Evolutionary conservation across 306 rosid genomes (phyloP), one percentile per base, ranked within the genome.

Genomic region (Cicer bijugum): DNA sequence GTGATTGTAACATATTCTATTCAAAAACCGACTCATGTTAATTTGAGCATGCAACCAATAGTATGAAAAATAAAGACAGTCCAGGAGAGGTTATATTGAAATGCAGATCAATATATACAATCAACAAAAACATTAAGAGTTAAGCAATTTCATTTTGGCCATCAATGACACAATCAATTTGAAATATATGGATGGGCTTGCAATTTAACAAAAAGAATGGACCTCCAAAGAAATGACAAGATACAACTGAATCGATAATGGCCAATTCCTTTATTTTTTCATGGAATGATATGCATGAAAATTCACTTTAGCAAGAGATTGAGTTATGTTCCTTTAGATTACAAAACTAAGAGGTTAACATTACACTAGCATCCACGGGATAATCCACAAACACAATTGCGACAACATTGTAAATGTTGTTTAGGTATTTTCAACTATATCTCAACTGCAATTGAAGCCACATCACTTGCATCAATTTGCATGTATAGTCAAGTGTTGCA

Each of bases 181-280:
- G 51, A 67, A 48, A 61, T 28, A 53, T 4, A 57, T 1, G 9
- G 62, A 33, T 48, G 4, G 58, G 58, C 20, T 47, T 63, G 23
- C 69, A 60, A 63, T 64, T 7, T 88, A 91, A 97, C 98, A 67
- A 97, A 93, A 59, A 93, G 97, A 85, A 93, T 91, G 2, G 98
- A 96, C 78, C 86, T 91, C 98, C 98, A 91, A 60, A 97, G 98
- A 83, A 93, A 91, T 48, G 92, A 78, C 76, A 93, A 75, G 72
- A 86, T 62, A 62, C 97, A 93, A 44, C 90, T 91, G 76, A 93
- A 91, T 74, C 88, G 71, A 96, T 96, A 91, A 70, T 91, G 97
- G 38, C 97, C 96, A 58, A 93, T 83, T 78, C 91, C 91, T 78
- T 87, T 91, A 63, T 89, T 92, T 96, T 93, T 89, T 42, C 59